Evolutionary conservation across 345 rosid species (phyloP), one percentile per base, ranked within the genome.

Genomic region (Aegle marmelos): DNA sequence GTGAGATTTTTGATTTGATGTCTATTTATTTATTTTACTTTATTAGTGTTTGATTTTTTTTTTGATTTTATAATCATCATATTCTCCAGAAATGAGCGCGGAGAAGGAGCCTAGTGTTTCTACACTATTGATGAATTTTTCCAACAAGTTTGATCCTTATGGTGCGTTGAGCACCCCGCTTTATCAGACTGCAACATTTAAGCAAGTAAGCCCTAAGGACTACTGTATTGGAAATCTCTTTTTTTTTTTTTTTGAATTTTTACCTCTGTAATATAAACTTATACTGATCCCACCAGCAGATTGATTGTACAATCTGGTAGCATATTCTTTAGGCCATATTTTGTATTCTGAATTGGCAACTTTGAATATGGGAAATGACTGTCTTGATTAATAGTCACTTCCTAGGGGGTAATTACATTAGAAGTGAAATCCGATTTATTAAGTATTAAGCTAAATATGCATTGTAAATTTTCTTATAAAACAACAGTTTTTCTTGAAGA

Each of bases 101-200:
- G 85, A 79, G 87, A 91, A 91, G 88, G 91, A 91, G 73, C 91
- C 90, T 68, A 80, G 96, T 70, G 64, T 96, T 61, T 87, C 98
- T 9, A 96, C 99, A 22, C 45, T 90, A 45, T 58, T 96, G 82
- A 85, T 94, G 90, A 90, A 92, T 68, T 79, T 84, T 31, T 92
- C 94, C 76, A 91, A 83, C 21, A 63, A 90, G 37, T 96, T 89
- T 80, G 99, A 96, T 86, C 97, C 98, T 48, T 92, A 82, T 80
- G 85, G 80, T 88, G 96, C 98, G 54, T 84, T 90, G 89, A 94
- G 97, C 50, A 89, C 92, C 7, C 99, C 98, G 0, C 94, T 95
- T 81, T 94, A 95, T 88, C 98, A 93, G 80, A 95, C 98, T 0
- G 96, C 97, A 58, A 94, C 98, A 1, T 96, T 94, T 84, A 92